These are phyloP conservation scores for Phytophthora capsici DNA, from an alignment of 352 stramenopile genomes.

Conservation along the genomic window DNA sequence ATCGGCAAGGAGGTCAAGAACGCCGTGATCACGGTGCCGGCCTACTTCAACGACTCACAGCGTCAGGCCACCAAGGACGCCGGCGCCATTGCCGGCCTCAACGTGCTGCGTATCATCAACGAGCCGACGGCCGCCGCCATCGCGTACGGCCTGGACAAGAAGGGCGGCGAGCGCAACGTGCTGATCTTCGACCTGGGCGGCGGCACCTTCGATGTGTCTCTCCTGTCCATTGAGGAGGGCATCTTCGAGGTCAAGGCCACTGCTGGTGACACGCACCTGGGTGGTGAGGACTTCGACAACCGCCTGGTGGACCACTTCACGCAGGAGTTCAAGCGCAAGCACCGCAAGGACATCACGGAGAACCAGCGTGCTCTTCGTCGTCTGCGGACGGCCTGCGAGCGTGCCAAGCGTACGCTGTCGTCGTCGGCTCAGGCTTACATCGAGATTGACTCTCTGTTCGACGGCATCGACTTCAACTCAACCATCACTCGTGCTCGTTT, in stretches of 20 bases:
- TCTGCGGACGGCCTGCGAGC: not conserved
- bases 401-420: not conserved
- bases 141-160: constrained; percentile 95
- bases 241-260: constrained; percentile 97
- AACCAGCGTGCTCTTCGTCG: constrained; percentile 89
- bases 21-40: constrained; percentile 94
- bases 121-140: constrained; percentile 93
- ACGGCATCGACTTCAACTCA: constrained; percentile 31
- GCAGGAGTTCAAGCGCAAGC: constrained; percentile 91
- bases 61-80: constrained; percentile 94
- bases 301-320: constrained; percentile 93
- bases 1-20: constrained; percentile 66
- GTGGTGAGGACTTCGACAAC: constrained; percentile 95
- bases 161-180: constrained; percentile 94
- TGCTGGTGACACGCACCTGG: constrained; percentile 93
- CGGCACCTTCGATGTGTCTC: constrained; percentile 93
- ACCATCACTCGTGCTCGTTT: constrained; percentile 92
- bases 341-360: constrained; percentile 84
- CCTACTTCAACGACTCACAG: constrained; percentile 89
- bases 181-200: constrained; percentile 97
- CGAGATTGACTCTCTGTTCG: not conserved
- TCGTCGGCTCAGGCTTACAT: not conserved
- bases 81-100: constrained; percentile 88
- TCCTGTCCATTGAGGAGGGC: constrained; percentile 94
- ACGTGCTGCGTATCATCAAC: constrained; percentile 96